Evolutionary conservation across 2,329 filamentous ascomycete genomes (phyloP).

Genomic region (Diaporthe nobilis): DNA sequence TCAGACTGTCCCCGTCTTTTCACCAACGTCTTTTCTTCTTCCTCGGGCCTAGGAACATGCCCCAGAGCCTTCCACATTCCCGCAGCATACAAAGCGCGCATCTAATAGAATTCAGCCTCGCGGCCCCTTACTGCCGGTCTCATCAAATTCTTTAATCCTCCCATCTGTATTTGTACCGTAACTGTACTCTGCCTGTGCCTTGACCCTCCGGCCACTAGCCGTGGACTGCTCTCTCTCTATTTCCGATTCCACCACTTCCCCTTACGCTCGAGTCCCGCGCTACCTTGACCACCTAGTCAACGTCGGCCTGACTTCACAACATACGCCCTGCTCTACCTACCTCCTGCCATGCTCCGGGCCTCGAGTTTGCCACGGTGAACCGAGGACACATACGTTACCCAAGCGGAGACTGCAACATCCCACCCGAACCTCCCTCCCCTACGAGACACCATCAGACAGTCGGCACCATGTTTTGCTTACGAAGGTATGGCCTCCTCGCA

Average conservation of each 20-base stretch:
- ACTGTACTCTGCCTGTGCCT: constrained; percentile 6
- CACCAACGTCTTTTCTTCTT: constrained; percentile 11
- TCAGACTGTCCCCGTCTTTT: constrained; percentile 24
- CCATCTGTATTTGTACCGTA: constrained; percentile 13
- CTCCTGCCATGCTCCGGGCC: constrained; percentile 34
- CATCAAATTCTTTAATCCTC: not conserved
- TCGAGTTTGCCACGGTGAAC: constrained; percentile 34
- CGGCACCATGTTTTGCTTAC: constrained; percentile 74
- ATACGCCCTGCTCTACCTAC: not conserved
- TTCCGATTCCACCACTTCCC: not conserved
- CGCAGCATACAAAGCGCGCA: constrained; percentile 20
- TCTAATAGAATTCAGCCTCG: constrained; percentile 27
- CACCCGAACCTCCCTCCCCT: not conserved
- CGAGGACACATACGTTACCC: constrained; percentile 34
- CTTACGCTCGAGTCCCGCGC: constrained; percentile 12
- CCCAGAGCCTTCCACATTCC: not conserved
- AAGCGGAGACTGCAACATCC: not conserved
- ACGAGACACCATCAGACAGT: constrained; percentile 11
- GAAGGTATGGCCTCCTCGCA: constrained; percentile 63
- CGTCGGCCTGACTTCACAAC: not conserved
- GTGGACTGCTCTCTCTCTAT: not conserved
- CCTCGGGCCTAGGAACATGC: not conserved
- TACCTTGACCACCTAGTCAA: not conserved
- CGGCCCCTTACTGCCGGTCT: not conserved
- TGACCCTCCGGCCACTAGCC: constrained; percentile 7